phyloP scores from a whole-genome alignment of 2,329 filamentous ascomycete genomes.

The Ascochyta viciae-villosae region DNA sequence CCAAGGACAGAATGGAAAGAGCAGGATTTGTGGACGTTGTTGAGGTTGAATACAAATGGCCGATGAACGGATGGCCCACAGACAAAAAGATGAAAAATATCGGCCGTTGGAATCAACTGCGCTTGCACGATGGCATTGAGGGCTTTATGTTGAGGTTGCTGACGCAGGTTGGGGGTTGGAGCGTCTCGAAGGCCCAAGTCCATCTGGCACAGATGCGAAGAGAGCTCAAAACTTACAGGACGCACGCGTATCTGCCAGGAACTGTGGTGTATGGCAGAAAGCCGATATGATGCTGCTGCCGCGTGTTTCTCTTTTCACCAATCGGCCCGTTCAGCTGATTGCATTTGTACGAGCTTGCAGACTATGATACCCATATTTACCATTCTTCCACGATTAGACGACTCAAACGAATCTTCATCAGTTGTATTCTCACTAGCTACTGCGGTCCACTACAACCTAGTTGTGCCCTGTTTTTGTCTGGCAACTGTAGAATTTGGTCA shows the following conservation, averaged over 20 bases:
- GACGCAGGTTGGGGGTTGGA: conserved; percentile 47
- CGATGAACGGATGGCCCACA: conserved; percentile 45
- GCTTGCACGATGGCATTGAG: conserved; percentile 47
- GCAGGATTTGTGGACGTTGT: conserved; percentile 47
- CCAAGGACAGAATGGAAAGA: conserved; percentile 38
- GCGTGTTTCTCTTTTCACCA: neutral
- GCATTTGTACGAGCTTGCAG: neutral
- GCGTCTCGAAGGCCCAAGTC: conserved; percentile 42
- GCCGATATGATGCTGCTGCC: conserved; percentile 22
- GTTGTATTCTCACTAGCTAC: no score
- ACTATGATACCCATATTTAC: conserved; percentile 13
- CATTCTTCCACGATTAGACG: neutral
- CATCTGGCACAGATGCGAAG: conserved; percentile 48
- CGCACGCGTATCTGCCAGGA: conserved; percentile 47
- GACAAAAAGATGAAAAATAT: conserved; percentile 46
- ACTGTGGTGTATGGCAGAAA: conserved; percentile 49
- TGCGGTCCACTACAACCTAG: no score
- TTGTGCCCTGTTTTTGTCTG: no score
- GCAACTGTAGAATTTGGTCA: no score
- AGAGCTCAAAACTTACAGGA: conserved; percentile 41
- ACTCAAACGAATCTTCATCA: neutral
- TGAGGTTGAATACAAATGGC: conserved; percentile 44
- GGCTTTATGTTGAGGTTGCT: conserved; percentile 48
- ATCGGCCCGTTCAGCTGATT: neutral
- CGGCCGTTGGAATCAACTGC: conserved; percentile 47